Evolutionary conservation across 2,329 filamentous ascomycete genomes (phyloP).

Genomic region (Fusarium fujikuroi): DNA sequence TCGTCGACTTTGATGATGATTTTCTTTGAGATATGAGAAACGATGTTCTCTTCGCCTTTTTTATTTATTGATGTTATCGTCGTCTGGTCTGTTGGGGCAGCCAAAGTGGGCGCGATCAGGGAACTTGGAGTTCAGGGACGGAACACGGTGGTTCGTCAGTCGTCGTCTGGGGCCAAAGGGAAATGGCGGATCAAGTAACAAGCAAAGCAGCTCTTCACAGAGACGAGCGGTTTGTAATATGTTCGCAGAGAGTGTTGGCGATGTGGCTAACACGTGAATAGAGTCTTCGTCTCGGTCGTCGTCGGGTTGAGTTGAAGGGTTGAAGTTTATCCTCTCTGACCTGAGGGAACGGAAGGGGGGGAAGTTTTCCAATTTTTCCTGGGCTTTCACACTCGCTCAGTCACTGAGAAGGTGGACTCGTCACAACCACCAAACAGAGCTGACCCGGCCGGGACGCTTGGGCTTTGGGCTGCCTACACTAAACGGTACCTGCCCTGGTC

Average conservation of each 20-base stretch:
- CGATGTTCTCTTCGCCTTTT: slow-evolving; percentile 20
- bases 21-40: slow-evolving; percentile 8
- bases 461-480: slow-evolving; percentile 10
- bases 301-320: slow-evolving; percentile 45
- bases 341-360: slow-evolving; percentile 21
- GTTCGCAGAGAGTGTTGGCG: slow-evolving; percentile 41
- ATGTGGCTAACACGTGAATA: slow-evolving; percentile 39
- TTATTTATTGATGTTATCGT: slow-evolving; percentile 9
- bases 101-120: slow-evolving; percentile 41
- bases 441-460: slow-evolving; percentile 14
- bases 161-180: slow-evolving; percentile 33
- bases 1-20: slow-evolving; percentile 2
- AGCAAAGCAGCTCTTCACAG: slow-evolving; percentile 28
- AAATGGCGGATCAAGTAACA: slow-evolving; percentile 27
- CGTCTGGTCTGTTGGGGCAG: slow-evolving; percentile 39
- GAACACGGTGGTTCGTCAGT: slow-evolving; percentile 41
- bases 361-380: slow-evolving; percentile 32
- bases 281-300: slow-evolving; percentile 43
- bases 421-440: slow-evolving; percentile 16
- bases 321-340: slow-evolving; percentile 35
- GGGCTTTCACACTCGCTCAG: not conserved
- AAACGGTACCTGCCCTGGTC: slow-evolving; percentile 29
- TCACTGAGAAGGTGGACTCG: not conserved
- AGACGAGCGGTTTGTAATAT: slow-evolving; percentile 28
- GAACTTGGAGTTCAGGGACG: slow-evolving; percentile 40